Evolutionary conservation across 306 rosid species (phyloP).

Genomic region (Fagus sylvatica): DNA sequence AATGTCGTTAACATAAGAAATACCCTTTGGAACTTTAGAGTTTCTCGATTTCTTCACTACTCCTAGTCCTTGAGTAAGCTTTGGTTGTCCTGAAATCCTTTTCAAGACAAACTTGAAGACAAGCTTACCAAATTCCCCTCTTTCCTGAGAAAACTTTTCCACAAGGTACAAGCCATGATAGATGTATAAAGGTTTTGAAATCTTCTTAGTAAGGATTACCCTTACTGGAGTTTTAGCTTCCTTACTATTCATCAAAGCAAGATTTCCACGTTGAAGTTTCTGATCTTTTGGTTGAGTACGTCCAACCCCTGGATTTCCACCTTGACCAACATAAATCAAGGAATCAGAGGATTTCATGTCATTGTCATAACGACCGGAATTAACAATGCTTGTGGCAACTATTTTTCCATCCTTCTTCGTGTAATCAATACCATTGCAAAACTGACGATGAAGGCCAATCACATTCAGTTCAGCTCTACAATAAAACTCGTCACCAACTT

Average conservation of each 20-base stretch:
- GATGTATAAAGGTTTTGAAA: background rate
- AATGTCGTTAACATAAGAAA: conserved; percentile 23
- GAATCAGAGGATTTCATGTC: background rate
- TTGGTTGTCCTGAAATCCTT: conserved; percentile 22
- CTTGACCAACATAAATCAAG: conserved; percentile 41
- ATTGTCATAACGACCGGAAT: conserved; percentile 29
- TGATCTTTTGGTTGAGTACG: conserved; percentile 30
- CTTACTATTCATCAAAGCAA: conserved; percentile 44
- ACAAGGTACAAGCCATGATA: conserved; percentile 47
- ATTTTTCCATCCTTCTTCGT: background rate
- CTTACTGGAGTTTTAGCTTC: conserved; percentile 35
- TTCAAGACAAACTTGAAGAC: conserved; percentile 35
- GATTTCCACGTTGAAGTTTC: conserved; percentile 35
- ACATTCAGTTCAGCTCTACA: conserved; percentile 33
- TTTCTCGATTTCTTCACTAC: background rate
- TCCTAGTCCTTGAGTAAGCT: background rate
- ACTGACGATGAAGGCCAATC: conserved; percentile 45
- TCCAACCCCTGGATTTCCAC: conserved; percentile 30
- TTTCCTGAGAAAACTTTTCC: conserved; percentile 10
- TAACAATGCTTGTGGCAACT: conserved; percentile 48
- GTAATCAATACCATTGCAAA: conserved; percentile 39
- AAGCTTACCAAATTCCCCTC: conserved; percentile 34
- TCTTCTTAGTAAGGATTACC: no score
- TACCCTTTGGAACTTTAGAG: background rate
- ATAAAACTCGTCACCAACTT: conserved; percentile 44